Evolutionary conservation across 345 rosid genomes (phyloP), one percentile per base, ranked within the genome.

Genomic region (Populus simonii): DNA sequence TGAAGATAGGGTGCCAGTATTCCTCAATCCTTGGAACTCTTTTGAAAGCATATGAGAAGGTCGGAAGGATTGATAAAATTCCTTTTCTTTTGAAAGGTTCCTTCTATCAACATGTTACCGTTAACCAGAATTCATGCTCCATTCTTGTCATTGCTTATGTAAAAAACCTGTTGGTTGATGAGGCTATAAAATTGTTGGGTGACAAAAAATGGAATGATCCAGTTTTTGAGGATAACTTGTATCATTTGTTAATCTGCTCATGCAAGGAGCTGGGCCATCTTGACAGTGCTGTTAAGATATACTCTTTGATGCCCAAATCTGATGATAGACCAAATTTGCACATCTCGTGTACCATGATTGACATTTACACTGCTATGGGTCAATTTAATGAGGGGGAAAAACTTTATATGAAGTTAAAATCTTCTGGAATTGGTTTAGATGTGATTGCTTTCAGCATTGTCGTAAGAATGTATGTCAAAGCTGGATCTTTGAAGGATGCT

Each of bases 191-290:
- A 59, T 84, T 94, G 38, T 78, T 94, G 88, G 78, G 80, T 70
- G 87, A 87, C 17, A 93, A 89, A 70, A 65, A 31, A 62, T 94
- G 98, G 97, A 88, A 84, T 70, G 98, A 94, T 90, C 84, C 85
- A 3, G 81, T 73, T 61, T 94, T 94, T 85, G 95, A 92, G 85
- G 92, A 90, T 49, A 90, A 90, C 72, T 82, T 94, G 87, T 92
- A 92, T 82, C 98, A 93, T 89, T 86, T 94, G 80, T 82, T 94
- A 75, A 89, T 93, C 78, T 92, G 94, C 79, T 90, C 92, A 0
- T 92, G 96, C 86, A 94, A 91, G 87, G 98, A 94, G 85, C 84
- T 80, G 33, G 92, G 89, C 72, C 78, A 81, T 75, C 85, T 89
- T 36, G 83, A 83, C 25, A 84, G 87, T 86, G 96, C 97, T 78